phyloP scores from a whole-genome alignment of 2,329 filamentous ascomycete genomes.

The Penicillium sp. region DNA sequence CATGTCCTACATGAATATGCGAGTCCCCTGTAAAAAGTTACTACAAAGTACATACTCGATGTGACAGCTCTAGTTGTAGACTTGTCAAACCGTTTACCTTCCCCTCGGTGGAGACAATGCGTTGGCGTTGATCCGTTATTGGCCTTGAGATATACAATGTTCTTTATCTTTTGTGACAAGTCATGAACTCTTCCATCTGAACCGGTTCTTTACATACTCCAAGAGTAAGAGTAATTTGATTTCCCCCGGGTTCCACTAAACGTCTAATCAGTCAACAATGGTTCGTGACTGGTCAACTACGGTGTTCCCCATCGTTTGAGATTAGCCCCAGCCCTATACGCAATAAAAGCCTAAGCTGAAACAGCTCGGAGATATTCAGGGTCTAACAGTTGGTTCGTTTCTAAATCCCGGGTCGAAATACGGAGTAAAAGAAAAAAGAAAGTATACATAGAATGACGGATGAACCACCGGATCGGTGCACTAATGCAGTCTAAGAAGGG shows the following conservation, averaged over 20 bases:
- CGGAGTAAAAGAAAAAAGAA: not conserved
- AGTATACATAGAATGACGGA: not conserved
- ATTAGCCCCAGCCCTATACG: conserved; percentile 1
- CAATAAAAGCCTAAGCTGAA: conserved; percentile 8
- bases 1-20: not conserved
- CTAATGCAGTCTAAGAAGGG: not conserved
- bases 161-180: conserved; percentile 9
- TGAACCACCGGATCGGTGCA: not conserved
- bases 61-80: conserved; percentile 20
- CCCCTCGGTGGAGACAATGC: not conserved
- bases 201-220: not conserved
- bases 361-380: conserved; percentile 6
- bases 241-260: not conserved
- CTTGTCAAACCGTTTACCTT: conserved; percentile 14
- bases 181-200: conserved; percentile 17
- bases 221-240: not conserved
- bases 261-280: not conserved
- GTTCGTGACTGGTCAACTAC: conserved; percentile 1
- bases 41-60: conserved; percentile 15
- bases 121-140: not conserved
- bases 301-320: not conserved
- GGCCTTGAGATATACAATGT: not conserved
- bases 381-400: not conserved
- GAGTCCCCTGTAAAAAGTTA: not conserved
- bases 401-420: not conserved